Percentiles rank a stretch among this genome's conserved stretches.
These are phyloP conservation scores for Hanseniaspora sp. DNA, from an alignment of 1,139 yeast genomes.

Conservation along the genomic window DNA sequence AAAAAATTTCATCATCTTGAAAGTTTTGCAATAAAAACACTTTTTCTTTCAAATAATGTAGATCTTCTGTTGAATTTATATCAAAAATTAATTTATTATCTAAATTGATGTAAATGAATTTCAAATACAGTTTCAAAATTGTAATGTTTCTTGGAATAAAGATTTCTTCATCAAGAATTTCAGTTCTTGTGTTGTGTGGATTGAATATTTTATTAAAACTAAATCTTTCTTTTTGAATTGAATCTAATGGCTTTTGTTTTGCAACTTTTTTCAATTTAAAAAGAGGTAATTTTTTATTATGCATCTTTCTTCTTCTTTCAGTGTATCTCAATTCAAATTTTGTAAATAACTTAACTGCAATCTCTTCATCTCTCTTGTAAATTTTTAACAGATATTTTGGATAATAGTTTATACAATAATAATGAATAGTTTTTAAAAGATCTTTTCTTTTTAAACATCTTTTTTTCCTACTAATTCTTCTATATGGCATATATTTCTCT, in stretches of 20 bases:
- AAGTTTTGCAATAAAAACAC: not conserved
- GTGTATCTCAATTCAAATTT: not conserved
- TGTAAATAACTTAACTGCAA: not conserved
- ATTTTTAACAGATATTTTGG: not conserved
- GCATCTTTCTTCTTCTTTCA: not conserved
- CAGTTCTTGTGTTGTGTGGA: not conserved
- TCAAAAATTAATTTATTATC: not conserved
- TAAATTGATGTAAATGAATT: not conserved
- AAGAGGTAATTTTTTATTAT: not conserved
- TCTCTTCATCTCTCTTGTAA: not conserved
- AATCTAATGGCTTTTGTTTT: not conserved
- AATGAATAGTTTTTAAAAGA: not conserved
- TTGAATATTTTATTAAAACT: constrained; percentile 1
- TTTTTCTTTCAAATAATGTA: not conserved
- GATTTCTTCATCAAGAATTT: not conserved
- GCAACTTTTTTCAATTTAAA: not conserved
- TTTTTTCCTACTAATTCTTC: not conserved
- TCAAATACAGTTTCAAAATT: not conserved
- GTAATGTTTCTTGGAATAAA: constrained; percentile 5
- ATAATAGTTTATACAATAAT: not conserved
- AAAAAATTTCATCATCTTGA: not conserved
- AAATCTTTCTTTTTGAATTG: not conserved
- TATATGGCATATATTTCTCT: not conserved
- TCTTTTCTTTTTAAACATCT: not conserved
- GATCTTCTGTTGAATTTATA: not conserved